Evolutionary conservation across 148 eudicot species (phyloP), one percentile per base, ranked within the genome.

Genomic region (Silene conica): DNA sequence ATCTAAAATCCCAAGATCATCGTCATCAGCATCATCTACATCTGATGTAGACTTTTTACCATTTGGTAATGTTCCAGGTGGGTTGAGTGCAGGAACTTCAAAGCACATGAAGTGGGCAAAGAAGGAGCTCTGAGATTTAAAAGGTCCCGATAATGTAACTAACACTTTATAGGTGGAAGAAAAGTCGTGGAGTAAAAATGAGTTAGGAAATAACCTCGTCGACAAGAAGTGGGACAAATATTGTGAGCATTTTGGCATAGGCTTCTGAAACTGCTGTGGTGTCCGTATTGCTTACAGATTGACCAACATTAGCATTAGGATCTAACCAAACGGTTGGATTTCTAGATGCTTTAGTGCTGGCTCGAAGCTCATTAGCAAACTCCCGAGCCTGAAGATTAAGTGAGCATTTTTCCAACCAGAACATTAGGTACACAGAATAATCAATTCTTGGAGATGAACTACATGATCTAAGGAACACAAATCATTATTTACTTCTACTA

Each of bases 51-150:
- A 77, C 81, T 81, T 86, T 65, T 78, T 87, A 60, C 82, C 86
- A 70, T 78, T 84, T 45, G 83, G 83, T 82, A 74, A 70, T 77
- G 86, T 81, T 73, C 98, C 91, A 56, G 90, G 82, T 67, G 91
- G 91, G 72, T 85, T 95, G 76, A 88, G 91, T 70, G 92, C 84
- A 79, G 96, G 95, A 79, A 94, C 97, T 82, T 92, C 98, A 83
- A 94, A 94, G 90, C 98, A 91, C 98, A 91, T 91, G 70, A 94
- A 91, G 81, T 91, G 88, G 19, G 98, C 95, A 79, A 94, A 91
- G 78, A 94, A 94, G 46, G 97, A 89, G 85, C 98, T 91, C 98
- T 94, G 91, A 61, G 77, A 55, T 81, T 79, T 72, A 60, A 76
- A 69, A 67, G 38, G 71, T 73, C 57, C 34, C 63, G 28, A 21